Conservation (phyloP, 768 basidiomycete species). For the Trametes sanguinea region DNA sequence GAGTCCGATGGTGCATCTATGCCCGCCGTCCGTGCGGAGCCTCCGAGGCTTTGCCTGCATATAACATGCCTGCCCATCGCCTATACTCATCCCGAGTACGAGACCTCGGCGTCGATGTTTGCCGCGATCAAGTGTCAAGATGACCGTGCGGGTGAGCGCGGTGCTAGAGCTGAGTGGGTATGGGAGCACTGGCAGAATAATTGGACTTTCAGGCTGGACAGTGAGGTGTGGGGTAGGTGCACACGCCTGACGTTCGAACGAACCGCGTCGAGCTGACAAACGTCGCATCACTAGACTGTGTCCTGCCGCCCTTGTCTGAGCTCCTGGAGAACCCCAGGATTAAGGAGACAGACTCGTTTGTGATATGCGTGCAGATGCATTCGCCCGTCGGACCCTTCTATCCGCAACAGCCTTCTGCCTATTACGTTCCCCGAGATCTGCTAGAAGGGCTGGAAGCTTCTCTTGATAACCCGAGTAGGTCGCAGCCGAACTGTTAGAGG, state of each 20-base stretch:
- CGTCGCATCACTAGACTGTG: slow-evolving; percentile 48
- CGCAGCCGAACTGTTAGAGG: background rate
- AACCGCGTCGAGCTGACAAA: background rate
- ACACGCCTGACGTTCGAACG: no score
- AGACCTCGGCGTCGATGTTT: slow-evolving; percentile 67
- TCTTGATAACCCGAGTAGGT: slow-evolving; percentile 69
- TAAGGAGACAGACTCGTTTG: slow-evolving; percentile 63
- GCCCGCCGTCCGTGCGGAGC: slow-evolving; percentile 30
- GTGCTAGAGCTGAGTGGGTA: slow-evolving; percentile 68
- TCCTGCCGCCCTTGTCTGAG: slow-evolving; percentile 60
- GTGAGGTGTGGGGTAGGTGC: slow-evolving; percentile 71
- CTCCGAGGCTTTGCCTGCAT: slow-evolving; percentile 57
- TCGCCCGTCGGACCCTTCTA: slow-evolving; percentile 54
- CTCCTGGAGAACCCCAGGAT: slow-evolving; percentile 63
- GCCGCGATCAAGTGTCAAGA: slow-evolving; percentile 69
- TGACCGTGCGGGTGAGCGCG: slow-evolving; percentile 59
- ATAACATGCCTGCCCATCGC: slow-evolving; percentile 68
- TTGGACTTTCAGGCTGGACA: slow-evolving; percentile 69
- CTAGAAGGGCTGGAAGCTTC: slow-evolving; percentile 70
- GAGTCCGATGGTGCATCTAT: slow-evolving; percentile 10
- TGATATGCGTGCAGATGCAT: slow-evolving; percentile 75
- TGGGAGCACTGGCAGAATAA: slow-evolving; percentile 75
- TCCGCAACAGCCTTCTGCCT: slow-evolving; percentile 65
- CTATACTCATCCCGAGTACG: slow-evolving; percentile 58
- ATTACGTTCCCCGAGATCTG: slow-evolving; percentile 65